Base-by-base conservation (phyloP, 2,329 filamentous ascomycete species). In the Arthrobotrys musiformis region DNA sequence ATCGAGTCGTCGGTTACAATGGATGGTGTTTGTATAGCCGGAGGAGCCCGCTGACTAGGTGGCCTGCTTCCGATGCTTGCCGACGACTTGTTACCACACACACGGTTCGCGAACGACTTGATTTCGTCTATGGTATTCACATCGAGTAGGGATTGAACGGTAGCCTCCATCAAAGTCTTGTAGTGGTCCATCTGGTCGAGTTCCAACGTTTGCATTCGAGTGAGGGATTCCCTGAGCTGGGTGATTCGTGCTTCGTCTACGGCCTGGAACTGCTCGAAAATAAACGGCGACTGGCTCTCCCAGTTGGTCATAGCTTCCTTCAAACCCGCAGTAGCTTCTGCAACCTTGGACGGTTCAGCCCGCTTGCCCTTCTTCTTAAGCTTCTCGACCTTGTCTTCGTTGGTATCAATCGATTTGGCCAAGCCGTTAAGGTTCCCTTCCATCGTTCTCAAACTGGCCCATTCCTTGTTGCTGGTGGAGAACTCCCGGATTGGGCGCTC, bases 231-330 rank as follows among this genome's bases (percentile, higher is more conserved):
- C 78, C 94, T 91, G 74, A 99, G 86, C 82, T 96, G 91, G 83
- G 97, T 97, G 80, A 96, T 86, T 69, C 95, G 90, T 80, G 89
- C 90, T 85, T 99, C 95, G 82, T 99, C 95, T 33, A 96, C 86
- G 4, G 92, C 91, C 83, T 99, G 95, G 26, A 99, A 88, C 77
- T 91, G 92, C 84, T 99, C 95, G 82, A 97, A 97, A 77, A 97
- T 91, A 84, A 93, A 98, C 0, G 95, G 95, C 13, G 95, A 93
- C 83, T 97, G 93, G 0, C 93, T 93, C 69, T 97, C 91, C 95
- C 95, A 99, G 82, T 97, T 92, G 79, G 91, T 88, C 50, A 87
- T 89, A n/a, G 93, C 91, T 76, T 89, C 89, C 79, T 97, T 92
- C 48, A 96, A 88, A 79, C 90, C 90, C 17, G 89, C 86, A 9